Base-by-base conservation (phyloP, 176 grass and related monocot species). In the Hordeum marinum region DNA sequence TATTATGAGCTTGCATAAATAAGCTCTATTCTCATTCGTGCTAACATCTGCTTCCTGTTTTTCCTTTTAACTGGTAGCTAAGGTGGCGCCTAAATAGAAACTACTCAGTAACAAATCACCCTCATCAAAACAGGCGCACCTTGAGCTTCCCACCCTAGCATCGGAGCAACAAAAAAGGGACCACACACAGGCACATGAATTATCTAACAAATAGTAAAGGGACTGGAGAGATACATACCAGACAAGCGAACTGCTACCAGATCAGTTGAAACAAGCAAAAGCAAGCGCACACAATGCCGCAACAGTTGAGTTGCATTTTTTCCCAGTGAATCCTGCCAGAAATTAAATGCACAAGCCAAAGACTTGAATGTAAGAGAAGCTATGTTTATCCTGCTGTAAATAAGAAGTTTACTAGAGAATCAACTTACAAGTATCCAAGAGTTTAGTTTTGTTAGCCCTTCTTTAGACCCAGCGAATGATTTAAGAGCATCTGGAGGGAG, bases 381-480 rank as follows among this genome's bases (percentile, higher is more conserved):
- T 81, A 70, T 18, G 1, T 26, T 26, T 80, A 73, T 66, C 58
- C 75, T 83, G 80, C 41, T 52, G 67, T 61, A 25, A 58, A 68
- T 86, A 82, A 32, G 70, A 3, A 36, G 45, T 70, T 24, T 59
- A 83, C 21, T 73, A 78, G 20, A 66, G 41, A 83, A 82, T 78
- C 45, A 55, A 87, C 91, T 94, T 92, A 99, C 96, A 87, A 99
- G 96, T 66, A 99, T 96, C 96, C 96, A 99, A 71, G 88, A 92
- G 72, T 99, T 99, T 15, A 96, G 86, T 43, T 67, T 92, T 84
- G 75, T 71, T 60, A 99, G 84, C 78, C 96, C 96, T 85, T 99
- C 94, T 90, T 89, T 99, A 66, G 89, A 91, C 39, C 96, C 96
- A 85, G 96, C 86, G 84, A 99, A 99, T 80, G 88, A 94, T 89